Evolutionary conservation across 2,329 filamentous ascomycete species (phyloP).

Genomic region (Penicillium sp.): DNA sequence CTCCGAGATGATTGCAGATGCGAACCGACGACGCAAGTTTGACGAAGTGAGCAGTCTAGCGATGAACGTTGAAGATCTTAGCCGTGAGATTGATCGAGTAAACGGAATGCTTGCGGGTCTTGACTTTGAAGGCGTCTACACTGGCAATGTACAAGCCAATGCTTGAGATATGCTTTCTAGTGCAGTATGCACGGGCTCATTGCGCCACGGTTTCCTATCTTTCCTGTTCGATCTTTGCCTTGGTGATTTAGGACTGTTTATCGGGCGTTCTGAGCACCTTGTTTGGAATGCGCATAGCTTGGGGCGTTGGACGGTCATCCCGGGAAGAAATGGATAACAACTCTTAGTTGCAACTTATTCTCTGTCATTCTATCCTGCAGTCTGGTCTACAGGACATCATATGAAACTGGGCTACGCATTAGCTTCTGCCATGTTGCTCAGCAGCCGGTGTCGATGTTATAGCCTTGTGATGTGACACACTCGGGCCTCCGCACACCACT

Average conservation of each 20-base stretch:
- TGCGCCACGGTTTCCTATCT: slow-evolving; percentile 2
- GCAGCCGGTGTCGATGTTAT: not conserved
- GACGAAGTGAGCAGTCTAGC: slow-evolving; percentile 82
- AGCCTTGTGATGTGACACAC: not conserved
- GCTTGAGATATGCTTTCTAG: slow-evolving; percentile 9
- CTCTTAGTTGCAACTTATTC: not conserved
- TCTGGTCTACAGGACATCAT: too few relatives aligned
- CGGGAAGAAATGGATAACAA: slow-evolving; percentile 12
- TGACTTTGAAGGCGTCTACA: slow-evolving; percentile 61
- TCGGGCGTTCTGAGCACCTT: slow-evolving; percentile 20
- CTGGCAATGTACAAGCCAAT: slow-evolving; percentile 21
- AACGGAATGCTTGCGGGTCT: slow-evolving; percentile 66
- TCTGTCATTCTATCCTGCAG: not conserved
- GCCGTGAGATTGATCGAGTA: slow-evolving; percentile 71
- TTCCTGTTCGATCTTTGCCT: not conserved
- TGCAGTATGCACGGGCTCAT: slow-evolving; percentile 8
- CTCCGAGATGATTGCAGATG: slow-evolving; percentile 77
- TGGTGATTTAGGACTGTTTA: slow-evolving; percentile 3
- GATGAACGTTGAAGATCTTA: slow-evolving; percentile 79
- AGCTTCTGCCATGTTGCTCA: not conserved
- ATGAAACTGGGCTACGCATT: too few relatives aligned
- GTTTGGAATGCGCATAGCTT: slow-evolving; percentile 31
- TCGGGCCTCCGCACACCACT: not conserved
- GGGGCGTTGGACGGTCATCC: slow-evolving; percentile 24
- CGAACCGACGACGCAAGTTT: slow-evolving; percentile 74